Evolutionary conservation across 2,329 filamentous ascomycete species (phyloP), one percentile per base, ranked within the genome.

Genomic region (Fusarium praegraminearum): DNA sequence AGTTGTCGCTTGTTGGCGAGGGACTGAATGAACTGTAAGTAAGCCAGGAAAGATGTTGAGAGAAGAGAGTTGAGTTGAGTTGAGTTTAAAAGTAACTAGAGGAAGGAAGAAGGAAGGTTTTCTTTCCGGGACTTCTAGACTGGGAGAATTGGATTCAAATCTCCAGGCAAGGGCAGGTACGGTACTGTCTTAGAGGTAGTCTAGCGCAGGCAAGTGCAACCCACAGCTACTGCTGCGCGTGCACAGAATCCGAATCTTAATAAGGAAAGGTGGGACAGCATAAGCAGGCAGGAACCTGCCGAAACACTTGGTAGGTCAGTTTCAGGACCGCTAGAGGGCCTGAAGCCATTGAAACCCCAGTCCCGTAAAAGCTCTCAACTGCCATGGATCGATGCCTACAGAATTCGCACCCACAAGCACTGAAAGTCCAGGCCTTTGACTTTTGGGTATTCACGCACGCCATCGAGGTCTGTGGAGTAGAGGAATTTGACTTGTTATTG

Each of bases 91-190:
- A 57, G 51, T 36, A 49, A 40, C 20, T 40, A 22, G 36, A 8
- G 20, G 47, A 63, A 40, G 52, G 70, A 35, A 33, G 62, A 70
- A 46, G 41, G 65, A 67, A 72, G 70, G 70, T 69, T 73, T 73
- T 71, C 65, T 66, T 67, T 71, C 62, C 33, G 67, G 47, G 46
- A 52, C 49, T 71, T 61, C 57, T 68, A n/a, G 50, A 54, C 38
- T 33, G 52, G 41, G 52, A 67, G 54, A 64, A 65, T 66, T 54
- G 38, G 47, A 47, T 59, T 54, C 51, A 63, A 72, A 54, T 58
- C 56, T 62, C 56, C 50, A 72, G 63, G 53, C 60, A 71, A 20
- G 67, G 65, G 52, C 54, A 72, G 65, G 53, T 26, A 49, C 16
- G 35, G 35, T 36, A 36, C 35, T 36, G 16, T 36, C 35, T 36